These are phyloP conservation scores for Rhizopogon salebrosus DNA, from an alignment of 768 basidiomycete genomes.

Conservation along the genomic window DNA sequence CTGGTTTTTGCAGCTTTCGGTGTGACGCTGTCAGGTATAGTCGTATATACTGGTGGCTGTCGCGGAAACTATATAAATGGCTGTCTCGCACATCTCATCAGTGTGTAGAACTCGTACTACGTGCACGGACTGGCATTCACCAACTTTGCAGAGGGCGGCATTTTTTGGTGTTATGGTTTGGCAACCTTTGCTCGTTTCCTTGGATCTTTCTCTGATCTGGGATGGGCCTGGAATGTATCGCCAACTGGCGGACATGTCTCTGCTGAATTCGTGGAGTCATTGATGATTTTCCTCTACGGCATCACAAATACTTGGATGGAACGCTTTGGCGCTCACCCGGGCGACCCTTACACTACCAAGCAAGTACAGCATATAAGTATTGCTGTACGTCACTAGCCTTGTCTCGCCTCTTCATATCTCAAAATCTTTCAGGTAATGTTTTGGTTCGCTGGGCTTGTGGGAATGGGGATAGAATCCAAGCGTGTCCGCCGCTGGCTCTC, in stretches of 20 bases:
- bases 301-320: conserved; percentile 97
- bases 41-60: conserved; percentile 85
- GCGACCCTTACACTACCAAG: conserved; percentile 84
- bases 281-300: conserved; percentile 84
- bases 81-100: conserved; percentile 89
- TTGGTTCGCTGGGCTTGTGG: conserved; percentile 87
- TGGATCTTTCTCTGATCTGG: conserved; percentile 77
- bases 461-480: conserved; percentile 85
- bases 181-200: conserved; percentile 92
- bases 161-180: conserved; percentile 91
- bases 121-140: not conserved
- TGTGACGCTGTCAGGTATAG: conserved; percentile 63
- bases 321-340: conserved; percentile 76
- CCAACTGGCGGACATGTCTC: conserved; percentile 47
- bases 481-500: conserved; percentile 71
- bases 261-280: conserved; percentile 75
- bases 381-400: conserved; percentile 51
- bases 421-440: conserved; percentile 65
- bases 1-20: conserved; percentile 71
- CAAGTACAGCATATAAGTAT: conserved; percentile 93
- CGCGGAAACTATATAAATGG: conserved; percentile 73
- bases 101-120: conserved; percentile 35
- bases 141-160: conserved; percentile 62
- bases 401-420: not conserved
- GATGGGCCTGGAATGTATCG: conserved; percentile 93